Base-by-base conservation (phyloP, 2,329 filamentous ascomycete genomes). In the Botryosphaeria dothidea region DNA sequence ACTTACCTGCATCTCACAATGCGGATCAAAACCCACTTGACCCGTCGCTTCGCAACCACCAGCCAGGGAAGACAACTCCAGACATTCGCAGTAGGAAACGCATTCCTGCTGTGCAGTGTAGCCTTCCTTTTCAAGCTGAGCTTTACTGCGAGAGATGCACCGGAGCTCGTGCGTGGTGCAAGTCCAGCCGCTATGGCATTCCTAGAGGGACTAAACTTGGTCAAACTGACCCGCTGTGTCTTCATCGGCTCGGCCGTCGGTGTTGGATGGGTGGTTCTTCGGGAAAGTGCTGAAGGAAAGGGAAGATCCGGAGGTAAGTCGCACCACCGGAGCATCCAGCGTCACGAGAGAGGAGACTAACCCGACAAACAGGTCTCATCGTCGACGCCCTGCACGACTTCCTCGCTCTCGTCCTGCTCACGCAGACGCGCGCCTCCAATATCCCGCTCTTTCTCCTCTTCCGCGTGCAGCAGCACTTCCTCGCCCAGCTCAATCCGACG, bases 51-150 rank as follows among this genome's bases (percentile, higher is more conserved):
- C 5, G 36, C 48, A 11, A 38, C 19, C 17, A 65, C 41, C 3
- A 54, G 38, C 13, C 41, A 51, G n/a, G 41, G 46, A 23, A 36
- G 27, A 9, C 54, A 66, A 31, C 48, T 60, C 6, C 52, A 67
- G 31, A 63, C 41, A 6, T 56, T 65, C 17, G 63, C 57, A 2
- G 54, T 51, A 4, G 51, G 48, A 17, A 60, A 57, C 17, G 48
- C 64, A 3, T 71, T 75, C 7, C 25, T 84, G 11, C 69, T 88
- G 3, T 79, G 83, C 3, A 74, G 81, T 9, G 81, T 84, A 17
- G 90, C 92, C 0, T 84, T 95, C 23, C 83, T 89, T 3, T 99
- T 98, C 83, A 99, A 99, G 78, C 80, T 97, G 25, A 89, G 90
- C 1, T 98, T 97, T 74, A 95, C 93, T 0, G 86, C 88, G 52